Conservation (phyloP, 345 rosid species). For the Corchorus olitorius region DNA sequence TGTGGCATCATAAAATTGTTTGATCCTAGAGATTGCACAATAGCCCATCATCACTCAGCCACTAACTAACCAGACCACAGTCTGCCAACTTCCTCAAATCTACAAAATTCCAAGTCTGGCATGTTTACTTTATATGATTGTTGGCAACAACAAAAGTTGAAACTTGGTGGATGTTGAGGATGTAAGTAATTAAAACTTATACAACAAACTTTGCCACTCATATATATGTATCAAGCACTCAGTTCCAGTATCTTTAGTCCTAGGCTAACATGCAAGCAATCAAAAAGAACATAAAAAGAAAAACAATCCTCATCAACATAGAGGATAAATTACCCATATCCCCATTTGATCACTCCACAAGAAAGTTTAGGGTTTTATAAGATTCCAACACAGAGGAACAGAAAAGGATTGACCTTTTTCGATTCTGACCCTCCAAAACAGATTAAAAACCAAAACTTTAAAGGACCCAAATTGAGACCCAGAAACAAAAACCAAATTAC, state of each 20-base stretch:
- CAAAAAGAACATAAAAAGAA: background rate
- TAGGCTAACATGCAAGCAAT: background rate
- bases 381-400: background rate
- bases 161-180: background rate
- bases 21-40: background rate
- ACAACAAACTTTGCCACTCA: background rate
- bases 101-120: background rate
- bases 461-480: background rate
- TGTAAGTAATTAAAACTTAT: background rate
- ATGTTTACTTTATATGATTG: background rate
- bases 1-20: background rate
- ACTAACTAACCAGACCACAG: background rate
- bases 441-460: constrained; percentile 4
- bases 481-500: constrained; percentile 1
- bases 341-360: constrained; percentile 3
- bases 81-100: background rate
- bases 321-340: background rate
- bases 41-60: background rate
- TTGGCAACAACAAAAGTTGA: too few relatives aligned
- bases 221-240: background rate
- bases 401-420: background rate
- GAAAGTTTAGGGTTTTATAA: constrained; percentile 16
- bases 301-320: background rate
- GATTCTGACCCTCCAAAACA: background rate
- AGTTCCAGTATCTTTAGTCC: background rate